Percentiles rank a stretch among this genome's conserved stretches.
Evolutionary conservation across 1,284 basidiomycete species (phyloP).

Genomic region (Calocybe gambosa): DNA sequence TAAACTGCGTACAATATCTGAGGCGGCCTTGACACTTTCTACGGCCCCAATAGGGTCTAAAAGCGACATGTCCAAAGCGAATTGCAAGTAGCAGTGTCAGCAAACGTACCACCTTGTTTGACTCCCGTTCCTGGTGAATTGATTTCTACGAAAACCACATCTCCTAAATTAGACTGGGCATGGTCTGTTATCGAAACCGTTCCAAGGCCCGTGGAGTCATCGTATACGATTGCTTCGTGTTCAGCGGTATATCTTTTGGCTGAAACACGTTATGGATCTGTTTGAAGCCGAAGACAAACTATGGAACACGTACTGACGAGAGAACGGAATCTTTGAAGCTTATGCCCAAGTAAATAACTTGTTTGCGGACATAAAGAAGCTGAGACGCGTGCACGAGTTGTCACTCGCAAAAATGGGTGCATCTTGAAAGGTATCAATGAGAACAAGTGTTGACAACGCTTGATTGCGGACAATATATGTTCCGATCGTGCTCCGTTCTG

Average conservation of each 20-base stretch:
- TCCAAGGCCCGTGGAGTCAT: conserved; percentile 76
- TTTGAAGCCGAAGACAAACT: conserved; percentile 1
- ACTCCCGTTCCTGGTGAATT: conserved; percentile 69
- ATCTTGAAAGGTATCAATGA: conserved; percentile 18
- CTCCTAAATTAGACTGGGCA: conserved; percentile 89
- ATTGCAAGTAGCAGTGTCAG: background rate
- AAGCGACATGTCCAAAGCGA: background rate
- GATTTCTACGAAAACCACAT: conserved; percentile 97
- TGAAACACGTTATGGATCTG: conserved; percentile 24
- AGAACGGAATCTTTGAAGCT: conserved; percentile 28
- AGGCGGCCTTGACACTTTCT: conserved; percentile 97
- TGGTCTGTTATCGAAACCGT: conserved; percentile 90
- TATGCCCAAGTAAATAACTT: conserved; percentile 13
- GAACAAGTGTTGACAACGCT: background rate
- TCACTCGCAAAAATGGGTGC: conserved; percentile 33
- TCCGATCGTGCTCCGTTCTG: background rate
- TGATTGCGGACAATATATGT: background rate
- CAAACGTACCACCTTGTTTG: conserved; percentile 69
- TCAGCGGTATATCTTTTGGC: conserved; percentile 84
- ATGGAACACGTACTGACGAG: conserved; percentile 39
- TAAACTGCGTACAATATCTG: conserved; percentile 72
- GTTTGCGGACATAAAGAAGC: conserved; percentile 10
- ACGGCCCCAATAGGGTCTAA: conserved; percentile 92
- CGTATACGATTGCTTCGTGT: conserved; percentile 87
- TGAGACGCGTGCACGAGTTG: conserved; percentile 22